phyloP scores from a whole-genome alignment of 2,329 filamentous ascomycete genomes.

The Neonectria hederae region DNA sequence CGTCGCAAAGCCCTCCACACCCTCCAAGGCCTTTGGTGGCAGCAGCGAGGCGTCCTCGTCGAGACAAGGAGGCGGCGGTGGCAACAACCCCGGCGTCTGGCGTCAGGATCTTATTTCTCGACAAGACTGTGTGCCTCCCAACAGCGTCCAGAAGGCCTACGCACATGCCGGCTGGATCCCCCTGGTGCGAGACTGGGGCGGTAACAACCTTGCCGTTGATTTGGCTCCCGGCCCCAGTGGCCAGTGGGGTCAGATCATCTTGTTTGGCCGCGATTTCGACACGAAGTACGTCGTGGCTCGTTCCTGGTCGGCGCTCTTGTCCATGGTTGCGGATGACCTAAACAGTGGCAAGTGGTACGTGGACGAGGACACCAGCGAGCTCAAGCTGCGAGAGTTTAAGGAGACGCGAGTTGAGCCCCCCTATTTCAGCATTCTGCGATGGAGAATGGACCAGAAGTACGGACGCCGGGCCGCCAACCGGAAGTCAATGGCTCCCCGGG shows the following conservation, averaged over 20 bases:
- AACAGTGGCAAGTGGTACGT: conserved; percentile 90
- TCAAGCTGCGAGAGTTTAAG: conserved; percentile 94
- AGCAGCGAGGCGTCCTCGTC: conserved; percentile 75
- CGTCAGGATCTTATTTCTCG: conserved; percentile 83
- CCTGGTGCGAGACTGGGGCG: conserved; percentile 95
- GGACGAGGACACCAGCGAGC: conserved; percentile 89
- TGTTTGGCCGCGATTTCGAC: conserved; percentile 97
- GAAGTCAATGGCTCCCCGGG: conserved; percentile 58
- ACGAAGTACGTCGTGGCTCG: conserved; percentile 96
- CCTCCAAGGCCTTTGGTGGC: conserved; percentile 77
- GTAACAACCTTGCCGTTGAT: conserved; percentile 96
- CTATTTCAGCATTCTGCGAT: conserved; percentile 94
- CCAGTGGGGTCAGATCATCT: conserved; percentile 94
- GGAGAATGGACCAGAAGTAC: conserved; percentile 95
- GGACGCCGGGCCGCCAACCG: conserved; percentile 71
- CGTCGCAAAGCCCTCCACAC: conserved; percentile 68
- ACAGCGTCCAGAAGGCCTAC: conserved; percentile 90
- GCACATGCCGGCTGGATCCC: conserved; percentile 96
- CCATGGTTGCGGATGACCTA: conserved; percentile 88
- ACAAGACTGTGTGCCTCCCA: conserved; percentile 88
- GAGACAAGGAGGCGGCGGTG: conserved; percentile 59
- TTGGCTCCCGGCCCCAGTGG: conserved; percentile 89
- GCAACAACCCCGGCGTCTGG: conserved; percentile 74
- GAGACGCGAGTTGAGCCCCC: conserved; percentile 86
- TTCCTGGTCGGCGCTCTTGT: conserved; percentile 90